Percentiles rank a stretch among this genome's conserved stretches.
phyloP scores from a whole-genome alignment of 257 asterid species.

The Petrea volubilis region DNA sequence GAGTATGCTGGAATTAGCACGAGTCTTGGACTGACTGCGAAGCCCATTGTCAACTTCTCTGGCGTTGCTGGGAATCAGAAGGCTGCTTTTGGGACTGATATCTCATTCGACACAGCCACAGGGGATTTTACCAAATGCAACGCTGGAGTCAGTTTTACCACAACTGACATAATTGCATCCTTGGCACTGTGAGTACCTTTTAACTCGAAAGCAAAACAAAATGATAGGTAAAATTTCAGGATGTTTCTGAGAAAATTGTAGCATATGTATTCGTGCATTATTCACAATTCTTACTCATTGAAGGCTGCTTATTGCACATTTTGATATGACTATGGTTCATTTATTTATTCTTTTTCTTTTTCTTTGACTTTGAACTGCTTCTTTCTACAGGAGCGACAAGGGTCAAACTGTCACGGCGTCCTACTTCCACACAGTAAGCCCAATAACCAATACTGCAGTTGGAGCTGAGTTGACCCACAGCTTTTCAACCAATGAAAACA shows the following conservation, averaged over 20 bases:
- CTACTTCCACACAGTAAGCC: constrained; percentile 79
- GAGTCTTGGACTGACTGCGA: constrained; percentile 82
- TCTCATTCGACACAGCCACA: constrained; percentile 87
- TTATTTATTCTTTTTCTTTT: background rate
- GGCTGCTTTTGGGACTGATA: constrained; percentile 73
- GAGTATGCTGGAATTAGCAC: constrained; percentile 94
- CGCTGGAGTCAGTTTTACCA: constrained; percentile 67
- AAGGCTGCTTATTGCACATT: background rate
- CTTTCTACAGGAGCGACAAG: constrained; percentile 68
- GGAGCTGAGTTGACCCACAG: constrained; percentile 95
- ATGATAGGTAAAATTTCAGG: background rate
- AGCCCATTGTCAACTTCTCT: constrained; percentile 87
- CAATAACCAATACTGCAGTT: constrained; percentile 77
- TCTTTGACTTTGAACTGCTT: background rate
- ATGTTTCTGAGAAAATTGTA: background rate
- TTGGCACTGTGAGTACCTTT: constrained; percentile 64
- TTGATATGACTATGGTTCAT: background rate
- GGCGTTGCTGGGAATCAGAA: constrained; percentile 81
- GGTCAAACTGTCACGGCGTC: constrained; percentile 77
- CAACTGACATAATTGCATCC: constrained; percentile 81
- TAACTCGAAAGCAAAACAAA: background rate
- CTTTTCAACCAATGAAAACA: constrained; percentile 81
- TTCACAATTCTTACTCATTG: background rate
- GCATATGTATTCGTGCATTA: background rate
- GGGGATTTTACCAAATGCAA: constrained; percentile 77